Base-by-base conservation (phyloP, 1,284 basidiomycete species). In the Sporisorium graminicola region DNA sequence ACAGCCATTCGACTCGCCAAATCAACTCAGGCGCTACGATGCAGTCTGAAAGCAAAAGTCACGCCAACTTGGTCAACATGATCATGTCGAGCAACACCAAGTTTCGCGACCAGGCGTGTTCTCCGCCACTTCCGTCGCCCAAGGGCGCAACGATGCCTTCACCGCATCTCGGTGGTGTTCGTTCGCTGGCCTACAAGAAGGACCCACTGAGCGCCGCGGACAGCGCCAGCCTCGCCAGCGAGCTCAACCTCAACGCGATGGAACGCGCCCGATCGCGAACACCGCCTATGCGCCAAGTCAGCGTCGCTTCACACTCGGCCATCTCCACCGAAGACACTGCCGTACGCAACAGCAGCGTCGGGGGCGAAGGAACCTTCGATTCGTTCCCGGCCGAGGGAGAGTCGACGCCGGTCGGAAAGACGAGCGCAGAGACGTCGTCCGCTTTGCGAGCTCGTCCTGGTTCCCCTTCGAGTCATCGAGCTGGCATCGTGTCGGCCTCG, bases 71-170 rank as follows among this genome's bases (percentile, higher is more conserved):
- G 7, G 65, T 58, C 44, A 46, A 62, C 42, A 59, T 67, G 57
- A 51, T 74, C 40, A 62, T 62, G 64, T 50, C 67, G 2, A 31
- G 54, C 51, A 74, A 71, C 52, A 24, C 40, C 55, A 70, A 77
- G 33, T 74, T 49, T 51, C 54, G 55, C 14, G 57, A 74, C 29
- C 71, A 71, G 40, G 64, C 67, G 29, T 46, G 56, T 9, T 74
- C 75, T 20, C 65, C 69, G 13, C 65, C 70, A 5, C 31, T 69
- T 5, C 63, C 65, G 13, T 63, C 74, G 12, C 62, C 68, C 1
- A 61, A 43, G 16, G 40, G 53, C n/a, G 67, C 43, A 31, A 20
- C 52, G 5, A 9, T 68, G 27, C 49, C 62, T 29, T 76, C 74
- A 10, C 63, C 69, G 5, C 65, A 40, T 22, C 5, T 71, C 46